Conservation (phyloP, 805 yeast species). For the Yarrowia yakushimensis region DNA sequence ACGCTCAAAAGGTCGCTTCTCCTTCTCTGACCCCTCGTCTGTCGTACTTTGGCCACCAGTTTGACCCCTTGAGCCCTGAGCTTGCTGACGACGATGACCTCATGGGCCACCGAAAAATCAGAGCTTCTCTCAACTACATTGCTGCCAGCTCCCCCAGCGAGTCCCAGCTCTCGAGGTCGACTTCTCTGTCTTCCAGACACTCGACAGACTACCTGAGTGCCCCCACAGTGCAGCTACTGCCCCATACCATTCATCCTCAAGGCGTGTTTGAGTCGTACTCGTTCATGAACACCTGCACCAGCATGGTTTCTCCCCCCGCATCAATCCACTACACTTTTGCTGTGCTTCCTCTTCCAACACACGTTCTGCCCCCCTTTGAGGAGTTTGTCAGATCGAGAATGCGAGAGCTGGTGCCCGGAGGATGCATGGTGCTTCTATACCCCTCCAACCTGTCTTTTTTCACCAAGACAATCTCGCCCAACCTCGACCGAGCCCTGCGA, state of each 20-base stretch:
- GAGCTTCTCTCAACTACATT: conserved; percentile 2
- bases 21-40: background rate
- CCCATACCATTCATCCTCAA: background rate
- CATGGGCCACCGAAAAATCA: conserved; percentile 6
- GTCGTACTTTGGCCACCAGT: conserved; percentile 4
- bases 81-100: background rate
- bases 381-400: conserved; percentile 27
- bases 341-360: conserved; percentile 31
- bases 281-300: conserved; percentile 1
- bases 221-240: background rate
- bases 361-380: conserved; percentile 29
- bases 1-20: background rate
- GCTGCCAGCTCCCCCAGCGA: background rate
- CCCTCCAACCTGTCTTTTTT: conserved; percentile 31
- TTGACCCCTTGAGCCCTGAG: conserved; percentile 9
- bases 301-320: conserved; percentile 27
- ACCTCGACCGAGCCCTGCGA: conserved; percentile 32
- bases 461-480: conserved; percentile 29
- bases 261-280: conserved; percentile 17
- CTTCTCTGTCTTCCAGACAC: conserved; percentile 5
- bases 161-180: background rate
- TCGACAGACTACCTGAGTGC: background rate
- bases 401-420: conserved; percentile 31
- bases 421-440: conserved; percentile 30
- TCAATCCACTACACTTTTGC: conserved; percentile 31